These are phyloP conservation scores for Ambrosiella beaveri DNA, from an alignment of 2,329 filamentous ascomycete genomes.

Conservation along the genomic window DNA sequence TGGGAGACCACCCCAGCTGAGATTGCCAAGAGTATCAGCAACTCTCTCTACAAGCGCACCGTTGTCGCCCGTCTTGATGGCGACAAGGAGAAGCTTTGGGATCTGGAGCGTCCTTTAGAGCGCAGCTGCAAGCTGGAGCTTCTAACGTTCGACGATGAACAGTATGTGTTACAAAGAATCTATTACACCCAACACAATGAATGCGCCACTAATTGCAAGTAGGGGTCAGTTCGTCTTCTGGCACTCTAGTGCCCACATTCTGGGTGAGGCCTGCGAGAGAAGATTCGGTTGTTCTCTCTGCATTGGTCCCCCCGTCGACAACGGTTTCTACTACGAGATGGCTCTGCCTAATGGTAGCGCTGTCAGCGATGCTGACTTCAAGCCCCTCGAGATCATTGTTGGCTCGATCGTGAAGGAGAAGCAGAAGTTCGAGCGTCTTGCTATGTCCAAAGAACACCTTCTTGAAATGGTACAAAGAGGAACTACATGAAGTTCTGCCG, in stretches of 20 bases:
- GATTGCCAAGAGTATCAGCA: slow-evolving; percentile 65
- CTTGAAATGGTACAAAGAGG: slow-evolving; percentile 46
- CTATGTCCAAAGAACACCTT: slow-evolving; percentile 76
- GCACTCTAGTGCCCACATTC: slow-evolving; percentile 88
- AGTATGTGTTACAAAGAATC: slow-evolving; percentile 9
- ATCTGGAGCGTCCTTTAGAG: slow-evolving; percentile 79
- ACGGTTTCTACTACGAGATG: slow-evolving; percentile 98
- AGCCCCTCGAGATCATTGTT: slow-evolving; percentile 66
- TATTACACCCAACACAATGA: background rate
- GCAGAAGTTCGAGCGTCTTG: slow-evolving; percentile 81
- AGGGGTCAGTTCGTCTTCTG: slow-evolving; percentile 85
- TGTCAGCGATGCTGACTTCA: slow-evolving; percentile 64
- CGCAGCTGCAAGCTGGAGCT: slow-evolving; percentile 71
- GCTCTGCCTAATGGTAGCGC: slow-evolving; percentile 52
- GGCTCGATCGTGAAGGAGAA: slow-evolving; percentile 86
- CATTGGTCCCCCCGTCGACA: slow-evolving; percentile 79
- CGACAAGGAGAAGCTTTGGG: slow-evolving; percentile 58
- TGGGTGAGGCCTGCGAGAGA: slow-evolving; percentile 87
- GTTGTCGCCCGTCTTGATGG: slow-evolving; percentile 77
- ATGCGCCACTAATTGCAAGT: background rate
- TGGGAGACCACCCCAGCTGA: slow-evolving; percentile 82
- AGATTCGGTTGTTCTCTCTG: slow-evolving; percentile 83
- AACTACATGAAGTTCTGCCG: background rate
- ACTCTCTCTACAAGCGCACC: slow-evolving; percentile 68
- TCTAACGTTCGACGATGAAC: slow-evolving; percentile 51